phyloP scores from a whole-genome alignment of 345 rosid genomes.

The Eucalyptus sp. region DNA sequence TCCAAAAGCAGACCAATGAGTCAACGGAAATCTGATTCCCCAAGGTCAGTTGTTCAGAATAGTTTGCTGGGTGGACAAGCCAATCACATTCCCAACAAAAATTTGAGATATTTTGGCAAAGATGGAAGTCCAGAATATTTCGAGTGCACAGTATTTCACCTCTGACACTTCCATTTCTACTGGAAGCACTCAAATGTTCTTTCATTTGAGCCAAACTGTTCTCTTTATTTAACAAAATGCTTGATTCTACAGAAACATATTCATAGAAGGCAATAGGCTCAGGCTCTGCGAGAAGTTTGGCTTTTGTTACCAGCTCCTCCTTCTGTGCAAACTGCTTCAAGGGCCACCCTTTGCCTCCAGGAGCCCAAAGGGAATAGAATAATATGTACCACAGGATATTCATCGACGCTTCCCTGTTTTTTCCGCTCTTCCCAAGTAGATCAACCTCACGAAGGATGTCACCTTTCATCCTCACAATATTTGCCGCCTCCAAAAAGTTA shows the following conservation, averaged over 20 bases:
- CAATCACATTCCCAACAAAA: conserved; percentile 16
- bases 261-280: conserved; percentile 9
- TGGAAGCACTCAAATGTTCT: conserved; percentile 13
- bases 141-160: conserved; percentile 28
- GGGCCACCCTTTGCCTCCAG: conserved; percentile 34
- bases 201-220: conserved; percentile 7
- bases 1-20: conserved; percentile 32
- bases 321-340: conserved; percentile 16
- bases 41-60: conserved; percentile 1
- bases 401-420: conserved; percentile 14
- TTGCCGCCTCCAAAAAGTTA: conserved; percentile 6
- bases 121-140: conserved; percentile 24
- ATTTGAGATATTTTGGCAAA: not conserved
- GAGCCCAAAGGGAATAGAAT: conserved; percentile 29
- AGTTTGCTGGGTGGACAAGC: not conserved
- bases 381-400: conserved; percentile 20
- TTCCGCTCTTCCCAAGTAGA: conserved; percentile 17
- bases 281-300: conserved; percentile 13
- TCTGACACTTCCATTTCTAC: not conserved
- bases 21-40: conserved; percentile 5
- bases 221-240: conserved; percentile 6
- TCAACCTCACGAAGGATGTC: conserved; percentile 18
- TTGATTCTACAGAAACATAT: conserved; percentile 10
- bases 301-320: conserved; percentile 21
- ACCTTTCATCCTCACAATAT: conserved; percentile 22